These are phyloP conservation scores for Halophytophthora polymorphica DNA, from an alignment of 352 stramenopile species.

Conservation along the genomic window DNA sequence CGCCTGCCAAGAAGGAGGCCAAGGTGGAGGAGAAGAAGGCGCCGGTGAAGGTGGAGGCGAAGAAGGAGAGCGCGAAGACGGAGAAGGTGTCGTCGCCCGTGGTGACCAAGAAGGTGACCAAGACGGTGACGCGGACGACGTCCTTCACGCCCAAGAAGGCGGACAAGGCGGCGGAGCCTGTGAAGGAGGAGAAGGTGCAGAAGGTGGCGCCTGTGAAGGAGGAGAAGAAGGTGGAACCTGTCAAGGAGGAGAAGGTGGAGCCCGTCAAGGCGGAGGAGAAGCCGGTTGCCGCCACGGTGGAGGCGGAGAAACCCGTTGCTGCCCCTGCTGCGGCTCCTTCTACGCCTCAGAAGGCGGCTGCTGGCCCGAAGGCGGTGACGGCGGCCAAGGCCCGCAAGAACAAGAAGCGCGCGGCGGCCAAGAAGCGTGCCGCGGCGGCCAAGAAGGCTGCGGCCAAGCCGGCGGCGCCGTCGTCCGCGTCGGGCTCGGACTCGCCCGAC, in stretches of 20 bases:
- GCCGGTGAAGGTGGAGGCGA: neutral
- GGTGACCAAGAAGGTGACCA: neutral
- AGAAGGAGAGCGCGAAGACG: conserved; percentile 4
- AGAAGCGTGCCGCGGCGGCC: conserved; percentile 4
- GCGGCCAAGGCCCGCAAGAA: conserved; percentile 30
- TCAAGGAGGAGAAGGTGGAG: conserved; percentile 9
- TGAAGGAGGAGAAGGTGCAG: conserved; percentile 14
- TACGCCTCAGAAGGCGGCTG: conserved; percentile 26
- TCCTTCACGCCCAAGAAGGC: conserved; percentile 1
- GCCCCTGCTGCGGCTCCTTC: conserved; percentile 6
- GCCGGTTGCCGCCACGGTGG: conserved; percentile 1
- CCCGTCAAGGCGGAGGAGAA: conserved; percentile 6
- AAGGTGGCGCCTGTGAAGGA: conserved; percentile 15
- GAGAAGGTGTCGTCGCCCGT: too few species aligned
- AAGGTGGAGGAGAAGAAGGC: neutral
- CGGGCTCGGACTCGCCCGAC: conserved; percentile 30
- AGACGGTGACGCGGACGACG: neutral
- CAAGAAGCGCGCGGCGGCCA: conserved; percentile 30
- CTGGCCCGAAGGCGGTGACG: conserved; percentile 6
- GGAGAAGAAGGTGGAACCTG: conserved; percentile 2
- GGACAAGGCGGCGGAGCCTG: neutral
- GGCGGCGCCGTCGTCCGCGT: conserved; percentile 17
- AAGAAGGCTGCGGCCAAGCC: conserved; percentile 19
- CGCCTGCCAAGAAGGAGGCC: conserved; percentile 7
- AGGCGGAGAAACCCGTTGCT: conserved; percentile 9